phyloP scores from a whole-genome alignment of 495 filamentous ascomycete species.

The Neurospora intermedia region DNA sequence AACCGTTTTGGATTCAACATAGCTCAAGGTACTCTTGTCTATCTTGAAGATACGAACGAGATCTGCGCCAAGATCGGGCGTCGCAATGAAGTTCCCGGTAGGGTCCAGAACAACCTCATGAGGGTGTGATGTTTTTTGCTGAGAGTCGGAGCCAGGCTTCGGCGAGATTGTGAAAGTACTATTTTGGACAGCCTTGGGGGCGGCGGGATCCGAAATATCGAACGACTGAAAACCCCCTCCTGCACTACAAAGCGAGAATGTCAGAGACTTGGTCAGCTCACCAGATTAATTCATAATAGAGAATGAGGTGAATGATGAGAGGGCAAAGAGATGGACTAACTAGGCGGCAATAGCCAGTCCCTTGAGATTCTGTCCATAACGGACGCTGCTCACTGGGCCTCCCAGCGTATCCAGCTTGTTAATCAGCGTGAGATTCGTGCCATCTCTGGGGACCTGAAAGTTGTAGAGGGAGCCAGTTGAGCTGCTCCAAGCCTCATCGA shows the following conservation, averaged over 20 bases:
- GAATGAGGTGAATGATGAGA: background rate
- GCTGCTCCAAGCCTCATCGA: slow-evolving; percentile 40
- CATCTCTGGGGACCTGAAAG: slow-evolving; percentile 25
- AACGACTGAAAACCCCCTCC: slow-evolving; percentile 14
- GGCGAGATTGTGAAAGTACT: slow-evolving; percentile 40
- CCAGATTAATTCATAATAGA: background rate
- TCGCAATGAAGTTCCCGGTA: slow-evolving; percentile 49
- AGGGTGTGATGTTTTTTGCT: slow-evolving; percentile 59
- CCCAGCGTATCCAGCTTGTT: slow-evolving; percentile 21
- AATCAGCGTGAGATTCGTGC: slow-evolving; percentile 23
- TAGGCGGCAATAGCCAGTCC: slow-evolving; percentile 39
- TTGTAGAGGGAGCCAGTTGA: slow-evolving; percentile 19
- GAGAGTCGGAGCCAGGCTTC: slow-evolving; percentile 37
- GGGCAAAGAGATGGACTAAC: slow-evolving; percentile 21
- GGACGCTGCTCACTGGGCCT: slow-evolving; percentile 36
- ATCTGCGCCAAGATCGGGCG: slow-evolving; percentile 65
- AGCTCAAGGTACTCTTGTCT: slow-evolving; percentile 26
- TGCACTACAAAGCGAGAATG: slow-evolving; percentile 7
- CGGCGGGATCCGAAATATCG: slow-evolving; percentile 15
- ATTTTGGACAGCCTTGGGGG: slow-evolving; percentile 32
- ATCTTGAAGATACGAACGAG: slow-evolving; percentile 54
- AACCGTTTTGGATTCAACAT: slow-evolving; percentile 26
- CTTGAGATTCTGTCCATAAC: slow-evolving; percentile 29
- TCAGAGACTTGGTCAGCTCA: slow-evolving; percentile 2
- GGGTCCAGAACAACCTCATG: slow-evolving; percentile 60